Evolutionary conservation across 2,329 filamentous ascomycete genomes (phyloP).

Genomic region (Diaporthe amygdali): DNA sequence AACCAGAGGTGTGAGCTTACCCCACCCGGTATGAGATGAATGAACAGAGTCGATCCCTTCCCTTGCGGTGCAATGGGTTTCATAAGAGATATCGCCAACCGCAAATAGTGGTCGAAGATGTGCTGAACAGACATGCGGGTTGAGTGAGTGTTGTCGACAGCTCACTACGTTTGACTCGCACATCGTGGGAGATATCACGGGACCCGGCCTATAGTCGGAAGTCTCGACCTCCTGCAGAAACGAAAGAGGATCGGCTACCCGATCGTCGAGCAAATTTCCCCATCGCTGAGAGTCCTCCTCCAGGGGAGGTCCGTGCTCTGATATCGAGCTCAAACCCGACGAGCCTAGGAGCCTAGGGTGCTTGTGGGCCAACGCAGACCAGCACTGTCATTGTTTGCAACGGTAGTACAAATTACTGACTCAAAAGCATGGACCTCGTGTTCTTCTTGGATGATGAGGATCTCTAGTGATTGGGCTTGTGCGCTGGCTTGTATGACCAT

Average conservation of each 20-base stretch:
- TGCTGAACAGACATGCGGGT: not conserved
- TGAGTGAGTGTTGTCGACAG: not conserved
- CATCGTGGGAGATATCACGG: not conserved
- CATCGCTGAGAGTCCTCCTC: not conserved
- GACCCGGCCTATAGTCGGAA: constrained; percentile 9
- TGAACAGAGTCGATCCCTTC: not conserved
- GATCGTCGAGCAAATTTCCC: constrained; percentile 7
- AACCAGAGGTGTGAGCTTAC: constrained; percentile 6
- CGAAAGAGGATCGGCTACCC: not conserved
- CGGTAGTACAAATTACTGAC: not conserved
- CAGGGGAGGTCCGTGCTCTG: constrained; percentile 7
- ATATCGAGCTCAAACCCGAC: not conserved
- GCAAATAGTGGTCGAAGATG: not conserved
- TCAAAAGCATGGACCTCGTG: not conserved
- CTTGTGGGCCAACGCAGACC: not conserved
- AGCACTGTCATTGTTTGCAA: not conserved
- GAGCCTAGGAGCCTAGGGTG: not conserved
- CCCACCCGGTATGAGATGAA: constrained; percentile 6
- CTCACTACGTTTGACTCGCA: constrained; percentile 1
- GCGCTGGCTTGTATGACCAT: not conserved
- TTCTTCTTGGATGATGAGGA: not conserved
- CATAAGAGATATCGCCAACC: not conserved
- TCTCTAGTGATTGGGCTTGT: not conserved
- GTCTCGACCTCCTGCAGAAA: not conserved
- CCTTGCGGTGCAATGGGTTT: not conserved